A percentile compares a stretch with the other conserved stretches of the same genome.
phyloP scores from a whole-genome alignment of 73 alveolate species.

The Effrenium voratum region DNA sequence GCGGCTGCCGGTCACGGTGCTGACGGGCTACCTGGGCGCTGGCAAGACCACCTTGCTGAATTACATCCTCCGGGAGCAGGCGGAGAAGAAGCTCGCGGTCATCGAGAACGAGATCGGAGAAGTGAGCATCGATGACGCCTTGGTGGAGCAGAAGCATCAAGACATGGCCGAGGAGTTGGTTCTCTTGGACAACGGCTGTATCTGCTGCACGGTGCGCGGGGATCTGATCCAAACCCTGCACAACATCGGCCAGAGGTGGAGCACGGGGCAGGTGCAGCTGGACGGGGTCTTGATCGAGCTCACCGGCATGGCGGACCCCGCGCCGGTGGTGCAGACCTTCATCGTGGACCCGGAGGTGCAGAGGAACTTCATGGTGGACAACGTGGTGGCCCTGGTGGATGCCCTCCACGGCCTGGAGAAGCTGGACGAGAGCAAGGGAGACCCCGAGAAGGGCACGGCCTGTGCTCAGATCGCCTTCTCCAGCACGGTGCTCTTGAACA shows the following conservation, averaged over 20 bases:
- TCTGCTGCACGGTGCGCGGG: slow-evolving; percentile 93
- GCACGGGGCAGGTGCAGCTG: slow-evolving; percentile 26
- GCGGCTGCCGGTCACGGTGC: slow-evolving; percentile 87
- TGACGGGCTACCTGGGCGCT: slow-evolving; percentile 93
- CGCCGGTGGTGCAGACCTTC: slow-evolving; percentile 94
- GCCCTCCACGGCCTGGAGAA: slow-evolving; percentile 77
- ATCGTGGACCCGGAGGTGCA: slow-evolving; percentile 54
- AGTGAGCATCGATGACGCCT: slow-evolving; percentile 71
- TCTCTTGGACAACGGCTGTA: slow-evolving; percentile 81
- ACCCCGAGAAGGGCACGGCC: slow-evolving; percentile 52
- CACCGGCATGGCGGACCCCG: slow-evolving; percentile 94
- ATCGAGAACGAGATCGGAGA: slow-evolving; percentile 91
- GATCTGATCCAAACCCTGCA: slow-evolving; percentile 64
- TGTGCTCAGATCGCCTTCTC: slow-evolving; percentile 88
- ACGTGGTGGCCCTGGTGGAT: slow-evolving; percentile 87
- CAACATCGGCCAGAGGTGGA: not conserved
- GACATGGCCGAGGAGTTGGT: slow-evolving; percentile 71
- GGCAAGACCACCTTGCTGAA: slow-evolving; percentile 93
- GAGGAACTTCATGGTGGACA: slow-evolving; percentile 33
- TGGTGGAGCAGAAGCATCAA: slow-evolving; percentile 83
- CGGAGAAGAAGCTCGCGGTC: slow-evolving; percentile 93
- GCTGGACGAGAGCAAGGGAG: slow-evolving; percentile 78
- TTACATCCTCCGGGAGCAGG: slow-evolving; percentile 64
- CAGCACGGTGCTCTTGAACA: slow-evolving; percentile 67
- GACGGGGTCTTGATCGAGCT: slow-evolving; percentile 87